phyloP scores from a whole-genome alignment of 1,284 basidiomycete species.

The Pseudozyma tsukubaensis region DNA sequence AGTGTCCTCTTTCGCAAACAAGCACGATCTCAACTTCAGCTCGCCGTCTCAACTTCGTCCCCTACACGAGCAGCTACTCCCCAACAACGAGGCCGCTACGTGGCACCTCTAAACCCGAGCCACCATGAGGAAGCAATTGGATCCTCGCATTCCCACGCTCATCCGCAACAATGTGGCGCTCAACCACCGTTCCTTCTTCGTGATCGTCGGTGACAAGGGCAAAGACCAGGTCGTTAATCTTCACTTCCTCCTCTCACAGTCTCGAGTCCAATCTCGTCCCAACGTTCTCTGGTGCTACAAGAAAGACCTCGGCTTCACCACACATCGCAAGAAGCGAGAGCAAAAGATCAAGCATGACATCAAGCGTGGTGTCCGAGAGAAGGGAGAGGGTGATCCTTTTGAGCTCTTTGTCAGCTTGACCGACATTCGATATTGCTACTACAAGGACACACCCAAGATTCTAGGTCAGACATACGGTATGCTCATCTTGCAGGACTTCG shows the following conservation, averaged over 20 bases:
- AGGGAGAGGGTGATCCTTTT: constrained; percentile 92
- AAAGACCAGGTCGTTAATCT: constrained; percentile 96
- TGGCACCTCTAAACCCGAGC: constrained; percentile 10
- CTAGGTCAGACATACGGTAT: constrained; percentile 98
- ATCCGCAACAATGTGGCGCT: constrained; percentile 86
- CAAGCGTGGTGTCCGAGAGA: constrained; percentile 88
- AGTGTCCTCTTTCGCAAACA: too few species aligned
- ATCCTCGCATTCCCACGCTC: constrained; percentile 89
- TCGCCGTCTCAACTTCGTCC: not conserved
- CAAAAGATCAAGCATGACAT: constrained; percentile 68
- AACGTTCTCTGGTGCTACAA: constrained; percentile 66
- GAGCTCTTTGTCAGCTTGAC: constrained; percentile 99
- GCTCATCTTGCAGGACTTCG: constrained; percentile 97
- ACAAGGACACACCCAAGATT: constrained; percentile 68
- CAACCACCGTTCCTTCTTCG: constrained; percentile 94
- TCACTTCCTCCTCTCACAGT: constrained; percentile 78
- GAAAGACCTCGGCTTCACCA: constrained; percentile 70
- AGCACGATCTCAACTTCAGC: too few species aligned
- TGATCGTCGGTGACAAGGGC: constrained; percentile 93
- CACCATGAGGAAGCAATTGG: constrained; percentile 70
- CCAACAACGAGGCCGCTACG: too few species aligned
- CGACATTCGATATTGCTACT: constrained; percentile 86
- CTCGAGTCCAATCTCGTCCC: constrained; percentile 57
- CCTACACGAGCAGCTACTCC: not conserved
- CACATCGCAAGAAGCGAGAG: constrained; percentile 87